A percentile compares a stretch with the other conserved stretches of the same genome.
These are phyloP conservation scores for Austroboletus eburneus DNA, from an alignment of 768 basidiomycete species.

Conservation along the genomic window DNA sequence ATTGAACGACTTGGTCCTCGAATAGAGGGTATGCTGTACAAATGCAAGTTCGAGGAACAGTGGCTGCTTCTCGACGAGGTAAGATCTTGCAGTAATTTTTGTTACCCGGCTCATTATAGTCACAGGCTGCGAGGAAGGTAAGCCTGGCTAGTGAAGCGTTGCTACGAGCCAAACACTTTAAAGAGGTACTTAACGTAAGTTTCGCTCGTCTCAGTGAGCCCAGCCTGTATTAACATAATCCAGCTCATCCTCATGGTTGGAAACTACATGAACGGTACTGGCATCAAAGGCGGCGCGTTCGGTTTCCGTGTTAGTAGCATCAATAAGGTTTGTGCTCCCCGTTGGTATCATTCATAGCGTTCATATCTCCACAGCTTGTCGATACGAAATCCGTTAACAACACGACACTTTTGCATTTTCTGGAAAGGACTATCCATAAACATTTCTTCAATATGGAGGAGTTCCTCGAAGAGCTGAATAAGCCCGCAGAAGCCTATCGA, in stretches of 20 bases:
- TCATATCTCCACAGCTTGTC: constrained; percentile 58
- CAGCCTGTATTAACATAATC: constrained; percentile 1
- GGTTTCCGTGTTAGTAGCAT: constrained; percentile 97
- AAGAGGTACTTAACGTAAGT: constrained; percentile 77
- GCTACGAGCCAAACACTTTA: constrained; percentile 80
- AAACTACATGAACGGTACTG: constrained; percentile 97
- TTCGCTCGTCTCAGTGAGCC: constrained; percentile 17
- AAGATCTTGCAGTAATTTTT: constrained; percentile 13
- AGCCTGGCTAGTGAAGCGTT: constrained; percentile 77
- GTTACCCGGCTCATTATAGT: constrained; percentile 5
- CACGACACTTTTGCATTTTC: constrained; percentile 90
- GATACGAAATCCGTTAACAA: constrained; percentile 97
- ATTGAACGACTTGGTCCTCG: constrained; percentile 85
- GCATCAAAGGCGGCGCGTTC: constrained; percentile 93
- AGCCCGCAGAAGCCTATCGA: constrained; percentile 90
- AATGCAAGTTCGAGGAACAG: constrained; percentile 82
- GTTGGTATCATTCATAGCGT: background rate
- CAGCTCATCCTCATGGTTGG: constrained; percentile 91
- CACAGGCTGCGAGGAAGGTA: constrained; percentile 75
- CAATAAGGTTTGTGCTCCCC: constrained; percentile 65
- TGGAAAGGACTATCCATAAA: constrained; percentile 82
- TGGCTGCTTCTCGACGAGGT: constrained; percentile 81
- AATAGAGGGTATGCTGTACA: constrained; percentile 95
- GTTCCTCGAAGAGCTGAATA: constrained; percentile 85
- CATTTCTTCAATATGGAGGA: constrained; percentile 85